phyloP scores from a whole-genome alignment of 306 rosid genomes.

The Pterocarpus santalinus region DNA sequence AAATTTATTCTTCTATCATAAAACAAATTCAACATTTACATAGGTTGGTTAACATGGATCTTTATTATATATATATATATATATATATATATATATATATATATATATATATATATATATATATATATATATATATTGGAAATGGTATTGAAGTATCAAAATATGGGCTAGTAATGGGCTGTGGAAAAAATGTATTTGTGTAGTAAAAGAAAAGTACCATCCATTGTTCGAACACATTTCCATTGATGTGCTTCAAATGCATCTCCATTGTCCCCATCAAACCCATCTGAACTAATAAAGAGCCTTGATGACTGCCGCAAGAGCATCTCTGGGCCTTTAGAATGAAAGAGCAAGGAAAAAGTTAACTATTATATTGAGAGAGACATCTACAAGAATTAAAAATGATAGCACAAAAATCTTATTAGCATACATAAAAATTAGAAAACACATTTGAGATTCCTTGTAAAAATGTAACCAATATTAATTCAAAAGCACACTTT shows the following conservation, averaged over 20 bases:
- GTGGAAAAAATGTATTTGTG: slow-evolving; percentile 21
- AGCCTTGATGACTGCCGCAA: slow-evolving; percentile 68
- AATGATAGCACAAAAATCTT: not conserved
- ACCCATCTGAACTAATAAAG: slow-evolving; percentile 60
- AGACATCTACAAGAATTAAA: not conserved
- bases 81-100: too few species aligned
- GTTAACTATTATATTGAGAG: not conserved
- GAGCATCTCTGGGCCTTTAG: slow-evolving; percentile 86
- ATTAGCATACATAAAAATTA: not conserved
- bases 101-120: too few species aligned
- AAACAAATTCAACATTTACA: not conserved
- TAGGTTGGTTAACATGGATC: not conserved
- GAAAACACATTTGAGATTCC: not conserved
- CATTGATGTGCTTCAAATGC: slow-evolving; percentile 82
- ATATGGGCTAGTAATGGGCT: not conserved
- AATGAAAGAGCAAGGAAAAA: slow-evolving; percentile 24
- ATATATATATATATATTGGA: too few species aligned
- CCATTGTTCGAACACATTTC: slow-evolving; percentile 89
- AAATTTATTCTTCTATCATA: not conserved
- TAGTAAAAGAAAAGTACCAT: slow-evolving; percentile 65
- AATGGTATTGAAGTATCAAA: slow-evolving; percentile 3
- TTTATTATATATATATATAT: not conserved
- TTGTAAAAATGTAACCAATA: slow-evolving; percentile 6
- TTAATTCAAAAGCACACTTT: not conserved
- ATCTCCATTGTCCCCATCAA: slow-evolving; percentile 74